Base-by-base conservation (phyloP, 179 eudicot species). In the Silene vulgaris region DNA sequence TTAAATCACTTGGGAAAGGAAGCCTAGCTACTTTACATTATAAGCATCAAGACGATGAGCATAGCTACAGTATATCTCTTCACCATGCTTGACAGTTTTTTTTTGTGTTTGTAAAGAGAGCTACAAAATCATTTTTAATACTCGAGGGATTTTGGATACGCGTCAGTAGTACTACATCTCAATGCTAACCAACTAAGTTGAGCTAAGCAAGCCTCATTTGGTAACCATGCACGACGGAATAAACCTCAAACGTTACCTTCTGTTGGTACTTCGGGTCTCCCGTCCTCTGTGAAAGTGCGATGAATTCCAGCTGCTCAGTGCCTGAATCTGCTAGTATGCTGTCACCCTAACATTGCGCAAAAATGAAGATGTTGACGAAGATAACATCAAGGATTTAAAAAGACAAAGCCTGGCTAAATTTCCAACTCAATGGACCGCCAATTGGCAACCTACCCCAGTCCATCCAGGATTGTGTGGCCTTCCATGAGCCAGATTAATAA, bases 291-390 rank as follows among this genome's bases (percentile, higher is more conserved):
- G 99, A 93, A 65, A 96, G 99, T 52, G 97, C 99, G 80, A 96
- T 96, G 80, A 96, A 96, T 80, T 96, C 99, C 77, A 96, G 86
- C 85, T 93, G 98, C 85, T 96, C 99, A 21, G 99, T 93, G 80
- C 90, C 99, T 80, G 98, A 93, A 90, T 96, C 99, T 60, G 99
- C 99, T 77, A 96, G 82, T 81, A 96, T 90, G 81, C 97, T 90
- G 43, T 90, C 87, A 75, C 97, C 99, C 99, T 96, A 77, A 52
- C 21, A 67, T 65, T 4, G 12, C 30, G n/a, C 20, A 69, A 75
- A 28, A 54, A 71, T 56, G 19, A 29, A 28, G 23, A 56, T 1
- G 64, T 54, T 71, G 64, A 56, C 2, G 56, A 71, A 54, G 63
- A 71, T 16, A 70, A n/a, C 23, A 37, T 23, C 40, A 5, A 32